phyloP scores from a whole-genome alignment of 2,329 filamentous ascomycete species.

The Aureobasidium sp. region DNA sequence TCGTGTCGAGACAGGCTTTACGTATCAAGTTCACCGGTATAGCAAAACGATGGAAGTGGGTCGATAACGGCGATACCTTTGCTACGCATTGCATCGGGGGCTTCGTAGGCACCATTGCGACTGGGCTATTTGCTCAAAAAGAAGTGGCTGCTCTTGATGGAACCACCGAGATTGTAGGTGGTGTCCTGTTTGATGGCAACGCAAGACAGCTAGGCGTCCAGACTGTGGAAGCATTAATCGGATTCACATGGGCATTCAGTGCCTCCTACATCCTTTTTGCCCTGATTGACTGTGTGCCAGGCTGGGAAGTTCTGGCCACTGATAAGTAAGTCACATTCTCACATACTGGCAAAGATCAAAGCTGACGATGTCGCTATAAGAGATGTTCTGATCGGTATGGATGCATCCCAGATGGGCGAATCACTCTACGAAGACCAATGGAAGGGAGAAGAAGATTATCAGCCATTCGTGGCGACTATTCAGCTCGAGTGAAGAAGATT shows the following conservation, averaged over 20 bases:
- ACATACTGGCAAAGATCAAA: not conserved
- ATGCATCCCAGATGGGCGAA: conserved; percentile 47
- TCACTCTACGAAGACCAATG: conserved; percentile 36
- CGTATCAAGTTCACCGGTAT: conserved; percentile 47
- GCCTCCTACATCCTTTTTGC: conserved; percentile 45
- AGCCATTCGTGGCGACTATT: conserved; percentile 22
- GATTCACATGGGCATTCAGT: conserved; percentile 46
- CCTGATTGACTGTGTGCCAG: conserved; percentile 47
- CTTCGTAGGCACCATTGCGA: conserved; percentile 44
- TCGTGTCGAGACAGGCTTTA: conserved; percentile 45
- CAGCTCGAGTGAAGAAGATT: not conserved
- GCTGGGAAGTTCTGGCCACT: conserved; percentile 45
- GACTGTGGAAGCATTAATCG: conserved; percentile 45
- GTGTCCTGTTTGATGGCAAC: conserved; percentile 50
- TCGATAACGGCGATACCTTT: conserved; percentile 51
- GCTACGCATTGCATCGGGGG: conserved; percentile 50
- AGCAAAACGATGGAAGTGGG: conserved; percentile 44
- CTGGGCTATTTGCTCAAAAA: conserved; percentile 45
- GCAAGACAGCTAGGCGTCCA: conserved; percentile 44
- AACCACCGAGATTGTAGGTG: conserved; percentile 42
- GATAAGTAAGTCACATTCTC: conserved; percentile 41
- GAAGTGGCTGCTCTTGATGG: conserved; percentile 49
- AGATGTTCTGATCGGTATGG: conserved; percentile 43
- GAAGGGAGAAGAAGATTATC: conserved; percentile 32
- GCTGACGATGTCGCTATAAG: conserved; percentile 23